Conservation (phyloP, 352 stramenopile species). For the Aphanomyces invadans region DNA sequence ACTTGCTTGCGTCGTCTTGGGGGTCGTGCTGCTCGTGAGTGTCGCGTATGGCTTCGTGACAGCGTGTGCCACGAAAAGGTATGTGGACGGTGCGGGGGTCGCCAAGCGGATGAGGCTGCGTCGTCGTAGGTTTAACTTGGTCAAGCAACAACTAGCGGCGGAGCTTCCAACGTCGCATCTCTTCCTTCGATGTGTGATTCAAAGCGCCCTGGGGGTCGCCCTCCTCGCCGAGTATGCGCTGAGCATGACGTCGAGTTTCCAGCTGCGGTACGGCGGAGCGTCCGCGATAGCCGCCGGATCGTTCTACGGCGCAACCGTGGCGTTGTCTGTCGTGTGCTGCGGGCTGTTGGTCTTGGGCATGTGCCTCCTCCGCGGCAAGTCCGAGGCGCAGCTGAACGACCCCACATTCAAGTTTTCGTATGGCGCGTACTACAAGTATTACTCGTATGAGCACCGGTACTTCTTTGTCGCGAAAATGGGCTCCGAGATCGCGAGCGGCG, state of each 20-base stretch:
- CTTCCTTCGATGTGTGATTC: slow-evolving; percentile 53
- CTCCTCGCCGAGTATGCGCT: slow-evolving; percentile 74
- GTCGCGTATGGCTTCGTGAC: slow-evolving; percentile 48
- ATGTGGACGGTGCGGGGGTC: no score
- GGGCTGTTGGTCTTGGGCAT: slow-evolving; percentile 59
- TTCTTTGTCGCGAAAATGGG: slow-evolving; percentile 77
- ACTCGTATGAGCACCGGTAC: slow-evolving; percentile 48
- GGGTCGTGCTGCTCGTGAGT: slow-evolving; percentile 47
- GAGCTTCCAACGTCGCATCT: slow-evolving; percentile 60
- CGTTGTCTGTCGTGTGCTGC: slow-evolving; percentile 56
- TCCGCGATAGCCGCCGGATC: slow-evolving; percentile 32
- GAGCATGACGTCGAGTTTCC: slow-evolving; percentile 71
- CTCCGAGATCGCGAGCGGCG: slow-evolving; percentile 57
- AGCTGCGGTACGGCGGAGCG: slow-evolving; percentile 48
- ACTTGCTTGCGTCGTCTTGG: slow-evolving; percentile 48
- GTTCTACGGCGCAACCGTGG: slow-evolving; percentile 49
- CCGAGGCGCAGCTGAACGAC: slow-evolving; percentile 40
- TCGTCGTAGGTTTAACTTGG: slow-evolving; percentile 39
- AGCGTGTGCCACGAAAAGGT: slow-evolving; percentile 35
- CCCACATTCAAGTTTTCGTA: slow-evolving; percentile 73
- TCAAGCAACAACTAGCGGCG: slow-evolving; percentile 46
- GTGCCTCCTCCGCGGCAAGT: slow-evolving; percentile 58
- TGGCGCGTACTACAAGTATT: slow-evolving; percentile 80
- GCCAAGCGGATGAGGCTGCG: no score
- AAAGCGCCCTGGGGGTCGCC: slow-evolving; percentile 63